phyloP scores from a whole-genome alignment of 129 eudicot genomes.

The Arctium lappa region DNA sequence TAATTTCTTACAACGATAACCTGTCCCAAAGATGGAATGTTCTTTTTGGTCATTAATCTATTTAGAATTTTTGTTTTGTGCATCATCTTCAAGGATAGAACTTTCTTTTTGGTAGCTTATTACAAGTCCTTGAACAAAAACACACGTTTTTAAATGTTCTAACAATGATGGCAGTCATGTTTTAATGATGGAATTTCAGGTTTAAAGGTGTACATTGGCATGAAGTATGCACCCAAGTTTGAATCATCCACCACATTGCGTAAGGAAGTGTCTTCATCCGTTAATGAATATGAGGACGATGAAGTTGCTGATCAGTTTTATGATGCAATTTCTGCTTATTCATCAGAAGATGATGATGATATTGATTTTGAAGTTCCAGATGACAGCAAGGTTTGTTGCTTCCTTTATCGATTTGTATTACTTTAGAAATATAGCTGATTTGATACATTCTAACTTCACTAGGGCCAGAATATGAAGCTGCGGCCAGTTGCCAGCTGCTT shows the following conservation, averaged over 20 bases:
- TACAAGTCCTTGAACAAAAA: too few species aligned
- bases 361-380: constrained; percentile 37
- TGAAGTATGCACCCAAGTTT: constrained; percentile 42
- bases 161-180: not conserved
- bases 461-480: constrained; percentile 51
- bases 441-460: constrained; percentile 5
- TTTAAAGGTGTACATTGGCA: constrained; percentile 66
- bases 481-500: constrained; percentile 44
- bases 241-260: constrained; percentile 38
- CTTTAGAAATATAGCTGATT: not conserved
- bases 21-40: not conserved
- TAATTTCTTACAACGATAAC: not conserved
- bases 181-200: constrained; percentile 33
- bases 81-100: too few species aligned
- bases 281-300: constrained; percentile 39
- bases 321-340: constrained; percentile 56
- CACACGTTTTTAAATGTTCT: not conserved
- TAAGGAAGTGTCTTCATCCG: constrained; percentile 32
- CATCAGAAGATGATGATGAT: constrained; percentile 54
- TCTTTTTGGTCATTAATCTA: not conserved
- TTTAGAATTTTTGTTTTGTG: not conserved
- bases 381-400: constrained; percentile 35
- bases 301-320: constrained; percentile 54
- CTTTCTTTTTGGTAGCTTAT: not conserved
- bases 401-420: not conserved